phyloP scores from a whole-genome alignment of 345 rosid genomes.

The Eutrema heterophyllum region DNA sequence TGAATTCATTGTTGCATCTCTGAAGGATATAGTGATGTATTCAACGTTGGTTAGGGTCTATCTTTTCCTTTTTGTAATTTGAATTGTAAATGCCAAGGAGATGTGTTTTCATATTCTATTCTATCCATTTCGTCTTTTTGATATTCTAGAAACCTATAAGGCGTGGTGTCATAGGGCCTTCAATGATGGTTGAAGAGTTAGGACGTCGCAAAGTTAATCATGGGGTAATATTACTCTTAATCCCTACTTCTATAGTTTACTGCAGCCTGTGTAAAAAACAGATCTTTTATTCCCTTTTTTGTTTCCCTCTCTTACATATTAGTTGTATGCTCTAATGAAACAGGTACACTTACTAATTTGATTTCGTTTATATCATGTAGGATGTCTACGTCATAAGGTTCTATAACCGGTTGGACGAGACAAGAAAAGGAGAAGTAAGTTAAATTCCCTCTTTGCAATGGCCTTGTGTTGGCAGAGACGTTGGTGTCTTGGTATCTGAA shows the following conservation, averaged over 20 bases:
- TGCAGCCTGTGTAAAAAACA: neutral
- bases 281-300: neutral
- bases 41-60: neutral
- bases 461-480: neutral
- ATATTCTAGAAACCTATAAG: conserved; percentile 65
- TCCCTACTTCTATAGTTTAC: neutral
- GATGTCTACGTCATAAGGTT: conserved; percentile 74
- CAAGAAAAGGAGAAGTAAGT: conserved; percentile 92
- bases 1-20: neutral
- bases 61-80: neutral
- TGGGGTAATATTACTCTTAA: conserved; percentile 44
- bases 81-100: neutral
- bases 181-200: conserved; percentile 74
- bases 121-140: conserved; percentile 8
- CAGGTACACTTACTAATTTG: conserved; percentile 1
- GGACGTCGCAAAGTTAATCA: conserved; percentile 63
- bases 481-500: neutral
- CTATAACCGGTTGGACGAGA: conserved; percentile 71
- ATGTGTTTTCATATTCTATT: conserved; percentile 1
- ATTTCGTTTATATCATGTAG: conserved; percentile 39
- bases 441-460: conserved; percentile 13
- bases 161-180: conserved; percentile 75
- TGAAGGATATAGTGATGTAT: neutral
- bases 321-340: neutral
- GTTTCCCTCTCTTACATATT: neutral